Evolutionary conservation across 768 basidiomycete species (phyloP).

Genomic region (Suillus bovinus): DNA sequence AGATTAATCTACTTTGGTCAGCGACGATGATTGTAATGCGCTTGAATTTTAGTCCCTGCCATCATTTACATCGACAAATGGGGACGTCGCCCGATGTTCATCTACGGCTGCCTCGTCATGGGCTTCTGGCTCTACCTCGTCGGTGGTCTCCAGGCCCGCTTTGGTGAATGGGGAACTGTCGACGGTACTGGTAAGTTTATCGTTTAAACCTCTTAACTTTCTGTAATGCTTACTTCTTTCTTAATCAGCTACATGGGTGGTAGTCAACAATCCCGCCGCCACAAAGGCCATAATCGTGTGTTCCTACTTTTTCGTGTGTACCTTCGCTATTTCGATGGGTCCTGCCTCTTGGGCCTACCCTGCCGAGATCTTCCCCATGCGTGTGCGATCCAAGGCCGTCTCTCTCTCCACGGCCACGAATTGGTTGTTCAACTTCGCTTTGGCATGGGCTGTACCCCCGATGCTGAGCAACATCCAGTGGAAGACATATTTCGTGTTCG

Average conservation of each 20-base stretch:
- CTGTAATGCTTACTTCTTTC: not conserved
- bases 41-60: conserved; percentile 35
- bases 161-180: conserved; percentile 60
- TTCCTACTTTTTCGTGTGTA: conserved; percentile 76
- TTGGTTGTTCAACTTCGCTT: conserved; percentile 73
- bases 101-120: conserved; percentile 66
- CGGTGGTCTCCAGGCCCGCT: conserved; percentile 70
- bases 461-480: conserved; percentile 65
- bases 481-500: conserved; percentile 80
- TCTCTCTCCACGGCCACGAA: conserved; percentile 45
- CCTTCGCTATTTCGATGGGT: conserved; percentile 75
- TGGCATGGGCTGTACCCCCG: conserved; percentile 76
- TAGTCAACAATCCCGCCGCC: conserved; percentile 50
- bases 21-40: not conserved
- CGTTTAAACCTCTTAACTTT: not conserved
- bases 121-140: conserved; percentile 78
- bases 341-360: conserved; percentile 77
- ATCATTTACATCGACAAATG: conserved; percentile 72
- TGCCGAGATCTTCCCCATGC: conserved; percentile 69
- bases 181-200: conserved; percentile 33
- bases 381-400: conserved; percentile 64
- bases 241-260: conserved; percentile 54
- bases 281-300: conserved; percentile 76
- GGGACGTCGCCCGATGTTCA: conserved; percentile 77
- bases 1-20: conserved; percentile 15